Base-by-base conservation (phyloP, 805 yeast genomes). In the Nakazawaea ambrosiae region DNA sequence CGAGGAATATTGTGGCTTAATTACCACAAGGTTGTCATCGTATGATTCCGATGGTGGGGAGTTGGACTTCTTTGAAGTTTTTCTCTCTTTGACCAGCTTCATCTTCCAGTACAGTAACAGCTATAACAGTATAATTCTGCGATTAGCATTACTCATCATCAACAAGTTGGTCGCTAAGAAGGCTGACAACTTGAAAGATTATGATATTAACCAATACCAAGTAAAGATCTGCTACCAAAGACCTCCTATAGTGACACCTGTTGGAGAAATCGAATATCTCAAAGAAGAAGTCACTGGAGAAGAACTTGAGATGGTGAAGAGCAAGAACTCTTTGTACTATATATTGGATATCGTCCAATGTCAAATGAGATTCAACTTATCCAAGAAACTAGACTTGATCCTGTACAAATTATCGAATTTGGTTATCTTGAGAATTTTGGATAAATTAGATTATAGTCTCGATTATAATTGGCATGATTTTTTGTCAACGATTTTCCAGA, bases 141-240 rank as follows among this genome's bases (percentile, higher is more conserved):
- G 58, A 36, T 34, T 62, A 5, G 41, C 53, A 2, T 48, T 63
- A 12, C 36, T 49, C 20, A 43, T 57, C 4, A 42, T 62, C 31
- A 44, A 57, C 24, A 55, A 53, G 36, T 33, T 61, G 15, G 49
- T 61, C n/a, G 12, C 24, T 4, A 20, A 20, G 8, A 14, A 42
- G 9, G 20, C 43, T 5, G 47, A 46, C 6, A 33, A 44, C 12
- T 33, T 55, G 8, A 32, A 32, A n/a, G 19, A 44, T 7, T 53
- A 39, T 29, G 45, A 47, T 18, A 51, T 57, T 5, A 54, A 65
- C 36, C 70, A 65, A 40, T 54, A 54, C 46, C 53, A 52, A 33
- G 62, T 68, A 65, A 64, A 63, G 41, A 44, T 63, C 31, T 61
- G 66, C 25, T 70, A 61, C 39, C 70, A 64, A 38, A 56, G 51